Base-by-base conservation (phyloP, 108 stramenopile genomes). In the Nannochloropsis granulata region DNA sequence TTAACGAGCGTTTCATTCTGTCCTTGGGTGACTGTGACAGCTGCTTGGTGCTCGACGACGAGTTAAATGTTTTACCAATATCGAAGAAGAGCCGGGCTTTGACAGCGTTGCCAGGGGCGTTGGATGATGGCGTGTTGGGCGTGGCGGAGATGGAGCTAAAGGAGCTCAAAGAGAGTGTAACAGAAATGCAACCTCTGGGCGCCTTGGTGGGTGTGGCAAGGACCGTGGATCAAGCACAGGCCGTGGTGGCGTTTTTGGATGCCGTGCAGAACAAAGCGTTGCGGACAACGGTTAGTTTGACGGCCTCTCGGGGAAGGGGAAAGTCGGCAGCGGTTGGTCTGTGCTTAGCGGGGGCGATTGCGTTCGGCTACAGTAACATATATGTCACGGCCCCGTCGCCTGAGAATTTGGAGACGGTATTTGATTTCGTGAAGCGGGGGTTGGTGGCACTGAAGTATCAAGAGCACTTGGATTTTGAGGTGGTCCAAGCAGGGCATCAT, bases 1-100 rank as follows among this genome's bases (percentile, higher is more conserved):
- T 99, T 92, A 98, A 98, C 90, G 99, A 99, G 91, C 94, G 99
- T 44, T 99, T 98, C 85, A 95, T 99, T 85, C 88, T 99, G 71
- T 94, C 94, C 44, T 86, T 99, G 44, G 95, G 91, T 0, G 91
- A 94, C 56, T 97, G 96, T 88, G 83, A 82, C 25, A 93, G 92
- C 85, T 97, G 96, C 85, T 89, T 98, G 45, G 97, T 98, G 9
- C 93, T 96, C 82, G 99, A 99, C 87, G 99, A 99, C 83, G 99
- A 99, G 90, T 89, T 99, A 84, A 99, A 99, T 92, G 93, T 99
- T 12, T 91, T 99, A 82, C 98, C 98, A 1, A 81, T 99, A 23
- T 94, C 93, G 24, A 88, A 81, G 78, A 86, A 90, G 83, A 21
- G 89, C 24, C 90, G 93, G 23, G 91, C 91, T 46, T 92, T 96